Evolutionary conservation across 345 rosid genomes (phyloP).

Genomic region (Clarkia xantiana): DNA sequence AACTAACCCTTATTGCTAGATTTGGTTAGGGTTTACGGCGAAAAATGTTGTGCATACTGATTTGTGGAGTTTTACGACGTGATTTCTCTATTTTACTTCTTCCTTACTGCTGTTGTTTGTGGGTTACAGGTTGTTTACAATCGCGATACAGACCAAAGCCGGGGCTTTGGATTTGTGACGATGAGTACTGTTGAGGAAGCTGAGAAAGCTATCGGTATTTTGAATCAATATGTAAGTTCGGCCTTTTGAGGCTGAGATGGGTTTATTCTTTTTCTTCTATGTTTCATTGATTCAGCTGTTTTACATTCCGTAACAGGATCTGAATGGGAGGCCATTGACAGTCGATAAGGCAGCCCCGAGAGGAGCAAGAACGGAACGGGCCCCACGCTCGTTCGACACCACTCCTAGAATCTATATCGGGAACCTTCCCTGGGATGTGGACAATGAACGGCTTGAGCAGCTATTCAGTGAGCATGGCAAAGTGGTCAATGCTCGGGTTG

Average conservation of each 20-base stretch:
- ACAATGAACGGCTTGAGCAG: conserved; percentile 60
- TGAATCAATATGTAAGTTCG: conserved; percentile 58
- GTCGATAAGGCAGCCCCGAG: conserved; percentile 90
- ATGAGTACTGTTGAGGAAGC: conserved; percentile 91
- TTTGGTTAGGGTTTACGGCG: no score
- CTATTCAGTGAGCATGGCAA: conserved; percentile 89
- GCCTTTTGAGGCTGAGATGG: no score
- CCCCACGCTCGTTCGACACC: conserved; percentile 39
- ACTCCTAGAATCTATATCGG: conserved; percentile 65
- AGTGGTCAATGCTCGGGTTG: conserved; percentile 65
- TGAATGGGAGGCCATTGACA: conserved; percentile 58
- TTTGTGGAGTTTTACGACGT: no score
- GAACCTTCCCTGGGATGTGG: conserved; percentile 82
- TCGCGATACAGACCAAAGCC: conserved; percentile 71
- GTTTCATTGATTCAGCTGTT: not conserved
- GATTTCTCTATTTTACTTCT: not conserved
- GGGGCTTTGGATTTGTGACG: conserved; percentile 96
- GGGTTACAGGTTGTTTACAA: conserved; percentile 62
- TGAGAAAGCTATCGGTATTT: conserved; percentile 60
- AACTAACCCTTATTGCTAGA: no score
- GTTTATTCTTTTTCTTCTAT: not conserved
- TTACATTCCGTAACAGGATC: conserved; percentile 31
- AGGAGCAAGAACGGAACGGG: conserved; percentile 57
- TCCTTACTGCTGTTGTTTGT: not conserved
- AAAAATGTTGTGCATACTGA: no score